phyloP scores from a whole-genome alignment of 169 alveolate species.

The Plasmodium yoelii region DNA sequence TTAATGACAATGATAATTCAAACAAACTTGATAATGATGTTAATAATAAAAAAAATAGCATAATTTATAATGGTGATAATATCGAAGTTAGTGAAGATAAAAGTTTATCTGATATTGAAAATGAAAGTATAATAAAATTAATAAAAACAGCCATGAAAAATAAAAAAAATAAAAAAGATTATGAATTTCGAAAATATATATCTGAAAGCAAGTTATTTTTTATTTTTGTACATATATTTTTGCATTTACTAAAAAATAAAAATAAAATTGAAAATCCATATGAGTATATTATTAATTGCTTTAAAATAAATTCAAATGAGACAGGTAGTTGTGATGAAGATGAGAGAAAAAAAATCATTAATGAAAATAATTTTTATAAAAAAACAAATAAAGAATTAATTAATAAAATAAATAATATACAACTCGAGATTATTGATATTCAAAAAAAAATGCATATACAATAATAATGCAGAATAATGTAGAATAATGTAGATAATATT shows the following conservation, averaged over 20 bases:
- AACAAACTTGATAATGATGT: background rate
- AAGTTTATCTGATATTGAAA: constrained; percentile 11
- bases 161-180: constrained; percentile 36
- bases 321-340: background rate
- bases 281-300: constrained; percentile 46
- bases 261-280: constrained; percentile 32
- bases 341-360: constrained; percentile 9
- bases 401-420: constrained; percentile 48
- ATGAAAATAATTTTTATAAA: constrained; percentile 51
- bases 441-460: constrained; percentile 13
- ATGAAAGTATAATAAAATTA: constrained; percentile 2
- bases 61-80: background rate
- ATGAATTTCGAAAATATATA: constrained; percentile 38
- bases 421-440: constrained; percentile 28
- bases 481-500: too few relatives aligned
- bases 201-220: constrained; percentile 37
- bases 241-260: constrained; percentile 47
- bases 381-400: constrained; percentile 28
- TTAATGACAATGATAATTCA: background rate
- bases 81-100: too few relatives aligned
- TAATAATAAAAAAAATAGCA: background rate
- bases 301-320: background rate
- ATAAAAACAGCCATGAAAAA: constrained; percentile 20
- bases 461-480: background rate
- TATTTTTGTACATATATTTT: constrained; percentile 30